Conservation (phyloP, 2,329 filamentous ascomycete species). For the Aspergillus intermedius region DNA sequence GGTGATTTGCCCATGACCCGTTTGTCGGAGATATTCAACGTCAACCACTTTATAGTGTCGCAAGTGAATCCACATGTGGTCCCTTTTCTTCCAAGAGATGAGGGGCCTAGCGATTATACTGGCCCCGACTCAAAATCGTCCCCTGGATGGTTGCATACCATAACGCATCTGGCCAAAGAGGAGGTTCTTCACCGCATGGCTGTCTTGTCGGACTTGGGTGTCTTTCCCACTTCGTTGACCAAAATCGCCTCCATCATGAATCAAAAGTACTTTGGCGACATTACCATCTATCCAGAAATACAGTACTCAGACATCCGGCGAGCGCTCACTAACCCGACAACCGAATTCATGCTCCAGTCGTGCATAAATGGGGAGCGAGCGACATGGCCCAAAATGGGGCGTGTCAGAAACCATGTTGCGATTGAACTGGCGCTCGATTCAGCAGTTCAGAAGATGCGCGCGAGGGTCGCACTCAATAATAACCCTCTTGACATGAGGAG, state of each 20-base stretch:
- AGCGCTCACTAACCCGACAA: constrained; percentile 75
- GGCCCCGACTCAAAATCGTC: constrained; percentile 26
- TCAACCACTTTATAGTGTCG: constrained; percentile 96
- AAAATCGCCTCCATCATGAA: constrained; percentile 76
- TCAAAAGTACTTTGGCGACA: constrained; percentile 90
- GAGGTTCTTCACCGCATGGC: constrained; percentile 77
- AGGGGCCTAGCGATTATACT: constrained; percentile 35
- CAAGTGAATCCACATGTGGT: constrained; percentile 94
- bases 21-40: constrained; percentile 91
- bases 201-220: constrained; percentile 69
- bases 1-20: constrained; percentile 89
- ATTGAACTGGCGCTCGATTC: constrained; percentile 70
- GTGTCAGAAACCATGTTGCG: constrained; percentile 78
- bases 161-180: constrained; percentile 68
- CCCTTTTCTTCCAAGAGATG: constrained; percentile 73
- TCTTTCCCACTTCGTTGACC: constrained; percentile 71
- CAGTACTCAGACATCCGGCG: constrained; percentile 65
- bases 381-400: constrained; percentile 83
- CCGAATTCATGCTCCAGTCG: constrained; percentile 77
- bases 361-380: constrained; percentile 74
- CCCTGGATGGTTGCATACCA: constrained; percentile 56
- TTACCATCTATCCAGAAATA: constrained; percentile 83
- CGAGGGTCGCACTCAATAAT: constrained; percentile 30
- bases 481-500: constrained; percentile 17
- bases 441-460: constrained; percentile 36